These are phyloP conservation scores for Moricandia moricandioides DNA, from an alignment of 345 rosid genomes.

Conservation along the genomic window DNA sequence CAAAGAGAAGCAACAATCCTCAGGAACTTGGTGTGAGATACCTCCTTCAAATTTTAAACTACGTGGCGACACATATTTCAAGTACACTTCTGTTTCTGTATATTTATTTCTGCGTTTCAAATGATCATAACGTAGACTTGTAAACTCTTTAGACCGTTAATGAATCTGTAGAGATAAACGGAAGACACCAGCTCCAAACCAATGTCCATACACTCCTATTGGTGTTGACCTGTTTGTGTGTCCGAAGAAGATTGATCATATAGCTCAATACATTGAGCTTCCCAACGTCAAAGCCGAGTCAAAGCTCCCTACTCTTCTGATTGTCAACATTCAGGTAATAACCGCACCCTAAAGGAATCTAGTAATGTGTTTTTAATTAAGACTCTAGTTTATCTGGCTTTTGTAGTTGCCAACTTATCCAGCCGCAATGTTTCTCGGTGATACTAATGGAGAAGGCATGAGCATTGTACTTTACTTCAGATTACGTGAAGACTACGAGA, in stretches of 20 bases:
- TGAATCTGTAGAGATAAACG: constrained; percentile 66
- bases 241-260: constrained; percentile 80
- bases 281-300: constrained; percentile 62
- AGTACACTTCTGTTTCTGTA: constrained; percentile 33
- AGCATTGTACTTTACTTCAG: constrained; percentile 84
- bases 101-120: not conserved
- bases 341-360: not conserved
- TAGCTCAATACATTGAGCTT: constrained; percentile 85
- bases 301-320: constrained; percentile 67
- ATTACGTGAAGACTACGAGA: constrained; percentile 60
- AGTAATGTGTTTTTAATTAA: not conserved
- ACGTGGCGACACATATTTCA: constrained; percentile 65
- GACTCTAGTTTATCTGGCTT: constrained; percentile 26
- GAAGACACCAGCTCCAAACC: constrained; percentile 64
- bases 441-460: constrained; percentile 89
- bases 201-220: constrained; percentile 62
- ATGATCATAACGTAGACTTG: not conserved
- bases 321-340: constrained; percentile 90
- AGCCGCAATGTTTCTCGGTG: constrained; percentile 82
- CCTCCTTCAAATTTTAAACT: constrained; percentile 67
- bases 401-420: constrained; percentile 92
- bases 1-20: constrained; percentile 47
- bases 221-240: constrained; percentile 81
- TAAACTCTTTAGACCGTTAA: constrained; percentile 13
- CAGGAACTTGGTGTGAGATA: constrained; percentile 64